Evolutionary conservation across 192 early-diverging fungal species (phyloP), one percentile per base, ranked within the genome.

Genomic region (Cetraspora pellucida): DNA sequence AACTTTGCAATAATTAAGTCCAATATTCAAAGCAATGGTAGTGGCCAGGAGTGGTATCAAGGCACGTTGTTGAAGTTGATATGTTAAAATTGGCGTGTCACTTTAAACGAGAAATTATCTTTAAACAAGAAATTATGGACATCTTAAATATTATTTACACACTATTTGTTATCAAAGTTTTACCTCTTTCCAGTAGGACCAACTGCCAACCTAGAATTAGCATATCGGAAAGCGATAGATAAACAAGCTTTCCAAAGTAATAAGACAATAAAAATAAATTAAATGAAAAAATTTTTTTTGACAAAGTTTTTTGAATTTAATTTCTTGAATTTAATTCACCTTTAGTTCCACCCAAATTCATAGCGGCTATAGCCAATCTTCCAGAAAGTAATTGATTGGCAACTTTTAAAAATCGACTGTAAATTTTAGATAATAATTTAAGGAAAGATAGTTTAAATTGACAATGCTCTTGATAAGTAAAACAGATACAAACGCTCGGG

Each of bases 61-160:
- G 8, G 92, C 92, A 27, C 87, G 84, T 77, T 93, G 92, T 80
- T 93, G 92, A 50, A 93, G 81, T 81, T 93, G 92, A 85, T 92
- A 93, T 21, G 79, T 83, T 54, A 92, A 83, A 75, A 93, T 93
- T 3, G 92, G 88, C 13, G 91, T 91, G 73, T 93, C 91, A 59
- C 85, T 84, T 60, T 21, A 14, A 55, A 5, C 9, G 25, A 27
- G 16, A 55, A 23, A 58, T 8, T 8, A 65, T 25, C 11, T 55
- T 14, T 59, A 54, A 31, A n/a, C 25, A 25, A 72, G 50, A 52
- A 44, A 47, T 25, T 65, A 13, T 46, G 1, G 37, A 37, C 1
- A 37, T 37, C 3, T 37, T 37, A 45, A 25, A 55, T 19, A 57
- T 21, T 68, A 43, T 47, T 68, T 11, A 68, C 9, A 46, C 3